phyloP scores from a whole-genome alignment of 768 basidiomycete species.

The Serendipita sp. region DNA sequence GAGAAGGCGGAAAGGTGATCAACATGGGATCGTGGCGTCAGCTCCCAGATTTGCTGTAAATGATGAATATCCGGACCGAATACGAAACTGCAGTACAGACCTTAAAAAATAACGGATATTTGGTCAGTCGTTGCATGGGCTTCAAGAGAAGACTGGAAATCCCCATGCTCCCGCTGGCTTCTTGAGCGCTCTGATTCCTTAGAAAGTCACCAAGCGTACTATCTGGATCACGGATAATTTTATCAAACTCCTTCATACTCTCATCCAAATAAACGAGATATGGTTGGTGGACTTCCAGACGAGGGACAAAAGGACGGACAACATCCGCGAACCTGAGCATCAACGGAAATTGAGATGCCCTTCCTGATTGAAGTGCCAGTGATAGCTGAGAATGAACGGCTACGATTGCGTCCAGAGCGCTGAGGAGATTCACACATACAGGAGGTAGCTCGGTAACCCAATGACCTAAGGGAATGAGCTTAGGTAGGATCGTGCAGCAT shows the following conservation, averaged over 20 bases:
- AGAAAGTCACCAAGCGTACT: neutral
- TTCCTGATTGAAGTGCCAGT: slow-evolving; percentile 28
- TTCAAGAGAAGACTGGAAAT: slow-evolving; percentile 56
- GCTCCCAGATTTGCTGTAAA: slow-evolving; percentile 45
- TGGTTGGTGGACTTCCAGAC: slow-evolving; percentile 71
- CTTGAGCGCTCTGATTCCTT: slow-evolving; percentile 29
- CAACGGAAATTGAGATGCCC: slow-evolving; percentile 27
- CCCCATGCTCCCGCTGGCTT: slow-evolving; percentile 43
- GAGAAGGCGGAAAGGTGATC: slow-evolving; percentile 57
- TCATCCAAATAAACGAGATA: slow-evolving; percentile 61
- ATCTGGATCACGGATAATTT: slow-evolving; percentile 48
- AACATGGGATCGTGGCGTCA: slow-evolving; percentile 52
- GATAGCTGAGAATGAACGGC: slow-evolving; percentile 56
- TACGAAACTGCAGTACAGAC: slow-evolving; percentile 28
- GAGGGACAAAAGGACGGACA: slow-evolving; percentile 44
- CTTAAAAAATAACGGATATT: slow-evolving; percentile 57
- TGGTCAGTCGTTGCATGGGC: slow-evolving; percentile 55
- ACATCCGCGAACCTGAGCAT: slow-evolving; percentile 41
- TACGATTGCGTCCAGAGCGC: slow-evolving; percentile 79
- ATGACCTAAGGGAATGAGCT: neutral
- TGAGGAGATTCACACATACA: slow-evolving; percentile 55
- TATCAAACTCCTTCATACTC: slow-evolving; percentile 37
- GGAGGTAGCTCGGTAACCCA: slow-evolving; percentile 30
- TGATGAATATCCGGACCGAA: slow-evolving; percentile 4
- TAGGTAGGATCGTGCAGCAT: slow-evolving; percentile 46